Base-by-base conservation (phyloP, 352 stramenopile genomes). In the Phytophthora agathidicida region DNA sequence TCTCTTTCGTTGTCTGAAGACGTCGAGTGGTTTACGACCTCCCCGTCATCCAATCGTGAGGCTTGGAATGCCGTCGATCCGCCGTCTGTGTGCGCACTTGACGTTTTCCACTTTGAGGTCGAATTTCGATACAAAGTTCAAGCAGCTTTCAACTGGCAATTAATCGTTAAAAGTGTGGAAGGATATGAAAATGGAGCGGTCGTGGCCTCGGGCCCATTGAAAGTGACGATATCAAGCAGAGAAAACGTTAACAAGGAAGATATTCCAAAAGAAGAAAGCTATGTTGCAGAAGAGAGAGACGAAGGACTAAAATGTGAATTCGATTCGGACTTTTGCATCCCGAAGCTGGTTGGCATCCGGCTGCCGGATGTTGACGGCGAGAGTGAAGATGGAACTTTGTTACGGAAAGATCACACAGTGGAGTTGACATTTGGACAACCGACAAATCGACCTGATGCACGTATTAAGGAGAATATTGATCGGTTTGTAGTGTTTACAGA, bases 401-500 rank as follows among this genome's bases (percentile, higher is more conserved):
- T 93, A 7, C 17, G 59, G 26, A 42, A 47, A 19, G 79, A 74
- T 28, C 71, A 91, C 48, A 56, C 61, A 7, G 64, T 93, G 38
- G 52, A 79, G 26, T 28, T 93, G 13, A 60, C 81, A 44, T 93
- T 91, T 43, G 50, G 71, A 2, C 60, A 75, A 22, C 32, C 75
- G 3, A 93, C 84, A 5, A 91, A 85, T 37, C 57, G 53, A 8
- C 81, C 82, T 17, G 37, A 38, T 16, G 69, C 55, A 2, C 26
- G 13, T 5, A 65, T 68, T 0, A 78, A 72, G 13, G 23, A 68
- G 5, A 59, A 71, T 2, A 73, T 93, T n/a, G 62, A 72, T 27
- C 26, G 24, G 1, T 75, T 86, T 41, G 64, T 93, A 3, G 24
- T 14, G 10, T 88, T 93, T 47, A 64, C 73, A 7, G 61, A 71